Base-by-base conservation (phyloP, 2,329 filamentous ascomycete genomes). In the Arthroderma uncinatum region DNA sequence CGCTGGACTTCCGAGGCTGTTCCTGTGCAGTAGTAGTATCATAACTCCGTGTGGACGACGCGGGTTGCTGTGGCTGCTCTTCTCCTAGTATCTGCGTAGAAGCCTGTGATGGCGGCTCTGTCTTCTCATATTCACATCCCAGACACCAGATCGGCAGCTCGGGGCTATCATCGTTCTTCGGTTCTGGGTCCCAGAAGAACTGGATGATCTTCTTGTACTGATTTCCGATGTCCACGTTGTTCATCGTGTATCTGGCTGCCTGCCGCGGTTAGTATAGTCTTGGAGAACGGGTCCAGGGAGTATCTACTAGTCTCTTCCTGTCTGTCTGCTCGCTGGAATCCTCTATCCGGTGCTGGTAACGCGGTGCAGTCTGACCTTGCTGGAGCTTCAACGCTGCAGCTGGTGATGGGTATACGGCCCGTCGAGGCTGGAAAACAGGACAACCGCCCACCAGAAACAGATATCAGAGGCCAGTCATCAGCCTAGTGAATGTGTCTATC, bases 101-200 rank as follows among this genome's bases (percentile, higher is more conserved):
- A 10, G 30, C 25, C 21, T 25, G 21, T 37, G 39, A 30, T 3
- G 10, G 21, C 7, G 44, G 10, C 36, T 25, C 34, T 23, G 25
- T 5, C 33, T 55, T 19, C 30, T 66, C 73, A 69, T 87, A 87
- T 64, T 78, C 71, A 65, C 72, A 71, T 40, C 84, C 84, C 50
- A 97, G 77, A 67, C 90, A 94, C 91, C 92, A 97, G 61, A 95
- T 87, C 10, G 87, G 82, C 34, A 82, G 78, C 61, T 84, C 79
- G 37, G 80, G 78, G 58, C 74, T 70, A 58, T 83, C 77, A 68
- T 95, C 84, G 73, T 96, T 95, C 61, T 81, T 82, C 4, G 90
- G 91, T 62, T 91, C 84, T 0, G 90, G 89, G 65, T 96, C 91
- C 86, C 90, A 95, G 67, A 97, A 85, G 74, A 88, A 89, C 73